A percentile compares a stretch with the other conserved stretches of the same genome.
phyloP scores from a whole-genome alignment of 1,284 basidiomycete species.

The Moesziomyces globuligerus region DNA sequence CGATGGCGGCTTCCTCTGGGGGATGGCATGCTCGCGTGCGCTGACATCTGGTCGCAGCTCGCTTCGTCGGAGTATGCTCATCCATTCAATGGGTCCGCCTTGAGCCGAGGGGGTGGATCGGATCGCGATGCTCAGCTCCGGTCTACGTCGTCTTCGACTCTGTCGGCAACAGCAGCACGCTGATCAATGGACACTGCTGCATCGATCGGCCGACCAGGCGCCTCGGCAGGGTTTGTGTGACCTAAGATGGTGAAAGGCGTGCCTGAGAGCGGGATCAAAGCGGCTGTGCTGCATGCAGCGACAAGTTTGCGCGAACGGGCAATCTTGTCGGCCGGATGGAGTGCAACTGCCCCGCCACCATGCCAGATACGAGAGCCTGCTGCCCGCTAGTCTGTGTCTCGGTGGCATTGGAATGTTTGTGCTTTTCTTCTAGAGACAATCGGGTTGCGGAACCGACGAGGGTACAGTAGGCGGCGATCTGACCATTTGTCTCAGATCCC shows the following conservation, averaged over 20 bases:
- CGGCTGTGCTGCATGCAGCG: neutral
- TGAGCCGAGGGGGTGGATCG: neutral
- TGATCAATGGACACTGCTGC: neutral
- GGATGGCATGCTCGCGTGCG: neutral
- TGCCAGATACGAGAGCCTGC: no score
- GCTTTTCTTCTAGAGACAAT: neutral
- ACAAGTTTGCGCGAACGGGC: neutral
- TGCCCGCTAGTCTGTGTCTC: neutral
- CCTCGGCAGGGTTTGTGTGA: no score
- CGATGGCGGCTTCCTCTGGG: neutral
- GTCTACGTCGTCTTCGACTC: neutral
- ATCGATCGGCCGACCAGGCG: no score
- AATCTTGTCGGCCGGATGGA: neutral
- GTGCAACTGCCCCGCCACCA: no score
- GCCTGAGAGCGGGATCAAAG: neutral
- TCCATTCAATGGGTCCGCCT: neutral
- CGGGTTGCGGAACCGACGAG: no score
- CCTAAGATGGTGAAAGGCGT: no score
- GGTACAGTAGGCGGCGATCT: no score
- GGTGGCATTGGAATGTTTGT: neutral
- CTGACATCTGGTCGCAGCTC: constrained; percentile 11
- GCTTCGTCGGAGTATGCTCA: constrained; percentile 9
- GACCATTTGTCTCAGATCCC: neutral
- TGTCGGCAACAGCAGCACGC: neutral
- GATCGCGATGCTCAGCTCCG: neutral